A percentile compares a stretch with the other conserved stretches of the same genome.
Conservation (phyloP, 2,329 filamentous ascomycete species). For the Arthrinium phaeospermum region DNA sequence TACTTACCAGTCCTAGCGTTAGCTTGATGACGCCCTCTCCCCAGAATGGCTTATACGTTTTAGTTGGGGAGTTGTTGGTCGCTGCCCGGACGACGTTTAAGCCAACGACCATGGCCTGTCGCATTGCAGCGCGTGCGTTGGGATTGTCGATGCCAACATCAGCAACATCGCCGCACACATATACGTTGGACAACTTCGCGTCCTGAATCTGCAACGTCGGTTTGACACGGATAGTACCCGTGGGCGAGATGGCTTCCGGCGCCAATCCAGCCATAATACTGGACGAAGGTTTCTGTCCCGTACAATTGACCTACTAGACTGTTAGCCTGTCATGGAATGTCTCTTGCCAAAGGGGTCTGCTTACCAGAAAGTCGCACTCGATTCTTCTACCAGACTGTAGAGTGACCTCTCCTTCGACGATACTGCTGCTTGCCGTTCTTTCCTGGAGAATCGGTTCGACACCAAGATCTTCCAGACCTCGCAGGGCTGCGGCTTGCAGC, state of each 20-base stretch:
- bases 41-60: conserved; percentile 50
- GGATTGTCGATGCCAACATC: conserved; percentile 55
- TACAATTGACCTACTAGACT: conserved; percentile 57
- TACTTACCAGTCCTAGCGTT: conserved; percentile 57
- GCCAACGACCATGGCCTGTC: conserved; percentile 58
- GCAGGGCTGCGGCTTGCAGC: conserved; percentile 45
- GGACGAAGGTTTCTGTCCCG: conserved; percentile 64
- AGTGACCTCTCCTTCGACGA: conserved; percentile 45
- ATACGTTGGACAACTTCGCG: conserved; percentile 56
- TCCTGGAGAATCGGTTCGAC: conserved; percentile 59
- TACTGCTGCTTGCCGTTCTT: conserved; percentile 46
- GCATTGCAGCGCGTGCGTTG: conserved; percentile 60
- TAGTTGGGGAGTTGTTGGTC: conserved; percentile 44
- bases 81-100: conserved; percentile 59
- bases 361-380: conserved; percentile 57
- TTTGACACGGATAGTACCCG: conserved; percentile 58
- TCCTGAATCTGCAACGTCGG: conserved; percentile 63
- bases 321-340: conserved; percentile 14
- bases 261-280: conserved; percentile 50
- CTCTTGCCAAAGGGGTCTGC: conserved; percentile 27
- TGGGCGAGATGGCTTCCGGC: conserved; percentile 49
- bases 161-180: conserved; percentile 69
- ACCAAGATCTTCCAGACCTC: conserved; percentile 51
- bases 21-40: conserved; percentile 58
- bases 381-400: conserved; percentile 51